Base-by-base conservation (phyloP, 345 rosid genomes). In the Draba incana region DNA sequence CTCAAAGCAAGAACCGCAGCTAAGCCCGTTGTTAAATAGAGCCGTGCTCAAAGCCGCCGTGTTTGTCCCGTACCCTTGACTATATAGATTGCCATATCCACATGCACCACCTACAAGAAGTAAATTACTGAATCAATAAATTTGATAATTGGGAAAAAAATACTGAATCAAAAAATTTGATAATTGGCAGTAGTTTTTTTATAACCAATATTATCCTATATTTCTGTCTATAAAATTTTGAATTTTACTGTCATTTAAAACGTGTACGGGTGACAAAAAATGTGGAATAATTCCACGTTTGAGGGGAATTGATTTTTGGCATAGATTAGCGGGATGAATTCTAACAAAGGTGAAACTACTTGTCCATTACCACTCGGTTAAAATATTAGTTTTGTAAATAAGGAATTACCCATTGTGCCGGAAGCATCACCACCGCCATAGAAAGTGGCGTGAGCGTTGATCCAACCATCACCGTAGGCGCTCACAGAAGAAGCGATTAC, bases 371-470 rank as follows among this genome's bases (percentile, higher is more conserved):
- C 39, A 35, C 39, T 35, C 8, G 39, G 10, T 35, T 8, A 8
- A 35, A 8, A 35, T 8, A 1, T 35, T 8, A 2, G 38, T 27
- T 43, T 37, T 57, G 66, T 48, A 11, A 8, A 45, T 10, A 45
- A 61, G 9, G n/a, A 3, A 13, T 33, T 83, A 89, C 96, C 92
- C 96, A 86, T 86, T 55, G 96, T 91, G 68, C 97, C 97, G 13
- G 95, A 86, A 74, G 95, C 95, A 70, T 91, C 97, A 1, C 81
- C 60, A 23, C 96, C 97, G 4, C 97, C 97, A 23, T 91, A 91
- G 83, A 91, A 91, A n/a, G 97, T 88, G 49, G 97, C 97, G 56
- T 91, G 97, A 13, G 97, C 96, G 20, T 49, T 81, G 76, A 85
- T 74, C 97, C 97, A 91, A 1, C 75, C 49, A 1, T 85, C 89